Base-by-base conservation (phyloP, 2,329 filamentous ascomycete genomes). In the Teratosphaeria pseudoeucalypti region DNA sequence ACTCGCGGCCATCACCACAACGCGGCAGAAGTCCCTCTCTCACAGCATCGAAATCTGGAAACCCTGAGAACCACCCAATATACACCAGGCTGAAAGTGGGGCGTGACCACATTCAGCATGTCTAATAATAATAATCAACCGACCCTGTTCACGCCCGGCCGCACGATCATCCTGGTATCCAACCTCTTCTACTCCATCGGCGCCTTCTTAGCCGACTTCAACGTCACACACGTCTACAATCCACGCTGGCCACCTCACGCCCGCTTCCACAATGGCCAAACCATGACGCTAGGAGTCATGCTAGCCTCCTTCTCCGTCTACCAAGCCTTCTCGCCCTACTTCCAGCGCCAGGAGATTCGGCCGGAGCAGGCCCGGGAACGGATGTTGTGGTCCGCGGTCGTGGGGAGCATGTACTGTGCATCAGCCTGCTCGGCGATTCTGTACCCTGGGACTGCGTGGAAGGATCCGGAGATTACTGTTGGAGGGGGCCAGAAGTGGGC, bases 251-350 rank as follows among this genome's bases (percentile, higher is more conserved):
- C 77, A 1, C 77, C 77, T 0, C 79, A 81, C 66, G 79, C 57
- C n/a, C 74, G 75, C 59, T 81, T 80, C 70, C 78, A 81, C 70
- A 81, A 80, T 63, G 60, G 65, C 1, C 79, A 81, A 66, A 81
- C 78, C 9, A 80, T 81, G 78, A 73, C 72, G 1, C 73, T 78
- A 55, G 77, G 77, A 0, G 63, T 78, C 0, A 59, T 72, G 11
- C 71, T 79, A 10, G 73, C 74, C n/a, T 57, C 73, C 5, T 58
- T 69, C 1, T 75, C 72, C 9, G 59, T 75, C 0, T 79, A 75
- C 63, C 75, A 73, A 57, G 64, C 70, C 5, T 74, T 65, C 60
- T 16, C 43, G 16, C 43, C 43, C 16, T 49, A 49, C 43, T 49
- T 49, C 10, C 43, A 49, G 43, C 19, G 6, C 16, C 9, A 49